Evolutionary conservation across 225 moss, liverwort and hornwort genomes (phyloP), one percentile per base, ranked within the genome.

Genomic region (Neckera pumila): DNA sequence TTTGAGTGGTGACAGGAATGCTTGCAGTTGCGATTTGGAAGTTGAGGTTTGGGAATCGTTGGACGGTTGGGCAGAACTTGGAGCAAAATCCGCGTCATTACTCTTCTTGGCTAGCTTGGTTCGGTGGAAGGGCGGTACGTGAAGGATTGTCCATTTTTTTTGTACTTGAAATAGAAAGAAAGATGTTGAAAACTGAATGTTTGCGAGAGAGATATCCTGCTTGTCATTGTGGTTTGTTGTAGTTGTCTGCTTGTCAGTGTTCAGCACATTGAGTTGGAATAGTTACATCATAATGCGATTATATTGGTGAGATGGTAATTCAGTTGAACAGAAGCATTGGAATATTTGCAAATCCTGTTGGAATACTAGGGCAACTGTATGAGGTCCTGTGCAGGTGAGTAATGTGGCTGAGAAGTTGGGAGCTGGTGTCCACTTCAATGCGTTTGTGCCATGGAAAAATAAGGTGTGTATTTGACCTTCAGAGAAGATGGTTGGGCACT

Each of bases 381-480:
- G 85, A 56, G 64, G 73, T 87, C 62, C 54, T 88, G 67, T 88
- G 88, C 96, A 98, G 98, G 96, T 99, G 82, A 95, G 91, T 87
- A 88, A 89, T 84, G 92, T 97, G 85, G 98, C 98, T 87, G 97
- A 96, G 65, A 94, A 87, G 60, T 91, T 97, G 84, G 98, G 98
- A 83, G 95, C 94, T 61, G 98, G 97, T 72, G 94, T 99, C 78
- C 98, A 99, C 89, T 99, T 99, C 90, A 99, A 99, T 88, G 95
- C 98, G 64, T 99, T 93, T 87, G 96, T 99, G 87, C 96, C 96
- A 77, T 97, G 97, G 98, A 91, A 95, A 91, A 91, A 92, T 79
- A 96, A 97, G 96, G 98, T 98, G 86, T 82, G 51, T 54, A 77
- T 81, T 84, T 88, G 79, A 53, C 49, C 82, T 81, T 64, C 18